Conservation (phyloP, 768 basidiomycete genomes). For the Exsudoporus frostii region DNA sequence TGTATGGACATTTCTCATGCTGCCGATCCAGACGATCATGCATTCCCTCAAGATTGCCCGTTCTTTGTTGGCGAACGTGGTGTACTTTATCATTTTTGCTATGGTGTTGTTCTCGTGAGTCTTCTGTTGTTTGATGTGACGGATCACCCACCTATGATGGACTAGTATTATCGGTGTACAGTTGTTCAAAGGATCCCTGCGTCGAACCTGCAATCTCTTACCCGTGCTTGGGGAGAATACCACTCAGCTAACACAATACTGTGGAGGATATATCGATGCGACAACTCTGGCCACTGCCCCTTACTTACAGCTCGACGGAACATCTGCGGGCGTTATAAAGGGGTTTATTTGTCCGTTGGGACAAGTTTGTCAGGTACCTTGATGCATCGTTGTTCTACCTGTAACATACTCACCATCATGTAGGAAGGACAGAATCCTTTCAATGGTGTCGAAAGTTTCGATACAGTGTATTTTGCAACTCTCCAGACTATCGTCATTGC, state of each 20-base stretch:
- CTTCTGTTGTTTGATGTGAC: not conserved
- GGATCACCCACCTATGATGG: not conserved
- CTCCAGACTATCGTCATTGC: constrained; percentile 86
- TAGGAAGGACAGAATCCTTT: constrained; percentile 69
- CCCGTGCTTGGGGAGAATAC: constrained; percentile 53
- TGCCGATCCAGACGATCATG: constrained; percentile 66
- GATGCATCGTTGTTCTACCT: not conserved
- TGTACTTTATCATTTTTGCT: constrained; percentile 90
- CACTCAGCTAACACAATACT: constrained; percentile 54
- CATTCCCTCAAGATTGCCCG: constrained; percentile 87
- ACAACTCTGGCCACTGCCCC: constrained; percentile 43
- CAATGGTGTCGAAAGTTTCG: constrained; percentile 72
- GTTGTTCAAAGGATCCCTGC: constrained; percentile 82
- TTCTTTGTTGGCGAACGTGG: constrained; percentile 84
- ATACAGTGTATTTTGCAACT: constrained; percentile 77
- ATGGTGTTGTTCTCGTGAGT: constrained; percentile 82
- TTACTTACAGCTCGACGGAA: constrained; percentile 40
- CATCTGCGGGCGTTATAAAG: constrained; percentile 47
- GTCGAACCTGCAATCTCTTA: constrained; percentile 57
- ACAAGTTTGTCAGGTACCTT: constrained; percentile 70
- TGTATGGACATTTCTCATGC: constrained; percentile 7
- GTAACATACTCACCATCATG: not conserved
- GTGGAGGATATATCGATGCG: constrained; percentile 79
- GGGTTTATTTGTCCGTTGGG: constrained; percentile 90
- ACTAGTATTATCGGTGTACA: constrained; percentile 86